These are phyloP conservation scores for Ophiosphaerella herpotricha DNA, from an alignment of 2,329 filamentous ascomycete genomes.

Conservation along the genomic window DNA sequence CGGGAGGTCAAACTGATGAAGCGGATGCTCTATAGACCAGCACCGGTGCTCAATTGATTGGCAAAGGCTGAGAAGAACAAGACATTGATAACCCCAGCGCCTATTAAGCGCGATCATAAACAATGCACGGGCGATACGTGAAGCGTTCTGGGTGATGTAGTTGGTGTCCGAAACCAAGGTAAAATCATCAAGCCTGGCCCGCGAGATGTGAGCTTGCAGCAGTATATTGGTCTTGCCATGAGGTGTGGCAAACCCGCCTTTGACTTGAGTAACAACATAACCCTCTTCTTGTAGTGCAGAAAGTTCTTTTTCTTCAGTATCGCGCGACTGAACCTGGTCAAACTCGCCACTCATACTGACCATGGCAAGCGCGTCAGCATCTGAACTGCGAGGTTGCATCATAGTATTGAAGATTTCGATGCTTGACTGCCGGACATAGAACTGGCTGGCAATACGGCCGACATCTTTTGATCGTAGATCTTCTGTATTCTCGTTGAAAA, in stretches of 20 bases:
- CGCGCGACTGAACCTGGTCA: conserved; percentile 91
- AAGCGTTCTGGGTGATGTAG: conserved; percentile 94
- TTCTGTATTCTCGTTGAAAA: conserved; percentile 93
- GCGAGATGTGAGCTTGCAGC: conserved; percentile 90
- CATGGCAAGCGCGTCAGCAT: conserved; percentile 94
- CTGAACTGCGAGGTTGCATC: conserved; percentile 84
- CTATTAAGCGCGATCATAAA: conserved; percentile 98
- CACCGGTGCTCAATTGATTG: conserved; percentile 97
- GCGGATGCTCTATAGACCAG: conserved; percentile 93
- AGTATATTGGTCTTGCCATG: conserved; percentile 96
- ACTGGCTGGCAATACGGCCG: conserved; percentile 95
- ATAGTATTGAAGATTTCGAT: conserved; percentile 95
- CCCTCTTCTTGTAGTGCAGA: conserved; percentile 69
- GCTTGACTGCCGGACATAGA: conserved; percentile 90
- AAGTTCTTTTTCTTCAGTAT: conserved; percentile 89
- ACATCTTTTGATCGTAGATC: conserved; percentile 94
- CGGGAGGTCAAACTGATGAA: conserved; percentile 92
- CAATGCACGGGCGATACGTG: conserved; percentile 88
- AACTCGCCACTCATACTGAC: conserved; percentile 98
- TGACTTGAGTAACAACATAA: conserved; percentile 74
- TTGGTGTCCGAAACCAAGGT: conserved; percentile 88
- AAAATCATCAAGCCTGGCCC: conserved; percentile 87
- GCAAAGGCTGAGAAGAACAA: conserved; percentile 86
- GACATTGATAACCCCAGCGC: conserved; percentile 92
- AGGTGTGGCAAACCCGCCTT: conserved; percentile 66